Evolutionary conservation across 805 yeast species (phyloP), one percentile per base, ranked within the genome.

Genomic region (Maudiozyma serrabonitensis): DNA sequence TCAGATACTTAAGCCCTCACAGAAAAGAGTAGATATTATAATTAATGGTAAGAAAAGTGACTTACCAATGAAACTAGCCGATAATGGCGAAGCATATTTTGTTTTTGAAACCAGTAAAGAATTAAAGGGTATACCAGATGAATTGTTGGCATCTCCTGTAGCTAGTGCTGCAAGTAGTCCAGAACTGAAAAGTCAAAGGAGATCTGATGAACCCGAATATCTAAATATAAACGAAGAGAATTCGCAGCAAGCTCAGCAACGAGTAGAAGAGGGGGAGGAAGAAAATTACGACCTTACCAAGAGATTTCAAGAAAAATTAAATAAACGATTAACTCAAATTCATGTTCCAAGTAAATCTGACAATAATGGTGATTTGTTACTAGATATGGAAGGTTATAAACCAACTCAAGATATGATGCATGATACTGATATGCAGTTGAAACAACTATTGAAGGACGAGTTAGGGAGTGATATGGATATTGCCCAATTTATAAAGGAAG

Each of bases 71-170:
- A 93, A 93, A 66, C 71, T 93, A 43, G 95, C 96, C 15, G 99
- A 93, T 52, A 96, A 95, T 7, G 99, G 99, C 13, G 99, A 93
- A 67, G 99, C 98, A 0, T 89, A 89, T 64, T 93, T 93, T 62
- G 98, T 93, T 41, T 91, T 93, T 69, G 96, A 89, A 60, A 85
- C 96, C 1, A 76, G 75, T 39, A 78, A 75, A 41, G 75, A 75
- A 43, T 60, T 66, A 9, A 70, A 70, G 37, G 76, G 78, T 51
- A 82, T 93, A 23, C 95, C 96, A 1, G 73, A 75, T 49, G 84
- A 84, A 51, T 75, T 88, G 54, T 78, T 88, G 56, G 87, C 96
- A 0, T 87, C 95, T 0, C 97, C 97, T 0, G 93, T 89, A 28
- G 69, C 84, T 32, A 79, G 85, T 49, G 82, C 87, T 1, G 69